These are phyloP conservation scores for Penicillium carneum DNA, from an alignment of 2,329 filamentous ascomycete species.

Conservation along the genomic window DNA sequence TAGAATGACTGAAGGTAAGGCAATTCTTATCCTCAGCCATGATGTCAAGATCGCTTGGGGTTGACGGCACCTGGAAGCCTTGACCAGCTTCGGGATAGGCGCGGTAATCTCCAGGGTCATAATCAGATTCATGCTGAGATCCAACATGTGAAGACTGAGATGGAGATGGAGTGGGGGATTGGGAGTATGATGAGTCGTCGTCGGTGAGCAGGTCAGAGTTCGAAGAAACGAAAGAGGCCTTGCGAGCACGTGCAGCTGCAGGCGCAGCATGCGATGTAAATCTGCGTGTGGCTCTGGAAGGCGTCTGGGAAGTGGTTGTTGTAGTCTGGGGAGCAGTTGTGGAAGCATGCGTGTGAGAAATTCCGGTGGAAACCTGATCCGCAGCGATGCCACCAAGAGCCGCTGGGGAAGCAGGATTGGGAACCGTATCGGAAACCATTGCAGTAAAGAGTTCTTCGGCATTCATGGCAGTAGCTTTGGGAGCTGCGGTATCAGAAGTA, in stretches of 20 bases:
- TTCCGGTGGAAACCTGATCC: not conserved
- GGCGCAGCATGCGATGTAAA: not conserved
- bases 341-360: not conserved
- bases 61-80: conserved; percentile 64
- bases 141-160: conserved; percentile 28
- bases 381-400: not conserved
- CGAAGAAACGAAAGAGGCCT: conserved; percentile 6
- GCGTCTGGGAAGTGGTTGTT: not conserved
- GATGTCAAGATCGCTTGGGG: conserved; percentile 67
- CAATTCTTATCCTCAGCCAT: conserved; percentile 66
- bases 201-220: conserved; percentile 15
- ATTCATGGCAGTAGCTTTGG: not conserved
- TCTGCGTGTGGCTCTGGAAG: not conserved
- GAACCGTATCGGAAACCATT: not conserved
- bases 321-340: not conserved
- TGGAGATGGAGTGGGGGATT: conserved; percentile 34
- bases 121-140: conserved; percentile 51
- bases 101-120: conserved; percentile 62
- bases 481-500: not conserved
- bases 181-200: conserved; percentile 10
- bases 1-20: conserved; percentile 63
- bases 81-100: conserved; percentile 70
- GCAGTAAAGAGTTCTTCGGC: not conserved
- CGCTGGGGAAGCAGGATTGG: not conserved
- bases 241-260: conserved; percentile 9